Evolutionary conservation across 192 early-diverging fungal species (phyloP).

Genomic region (Rhizoclosmatium globosum): DNA sequence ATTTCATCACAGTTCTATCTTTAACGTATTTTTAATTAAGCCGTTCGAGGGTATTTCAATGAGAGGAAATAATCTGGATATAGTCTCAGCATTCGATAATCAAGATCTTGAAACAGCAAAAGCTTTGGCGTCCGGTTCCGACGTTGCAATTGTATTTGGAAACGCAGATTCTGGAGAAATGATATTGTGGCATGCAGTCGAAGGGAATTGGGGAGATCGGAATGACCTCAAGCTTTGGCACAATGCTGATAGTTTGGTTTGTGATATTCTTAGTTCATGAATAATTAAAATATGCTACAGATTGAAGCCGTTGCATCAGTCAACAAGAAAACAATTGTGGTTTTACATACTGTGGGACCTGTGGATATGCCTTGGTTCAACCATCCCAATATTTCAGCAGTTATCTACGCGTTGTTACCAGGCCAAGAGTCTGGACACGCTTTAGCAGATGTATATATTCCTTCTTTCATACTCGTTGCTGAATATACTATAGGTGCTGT

Average conservation of each 20-base stretch:
- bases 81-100: slow-evolving; percentile 35
- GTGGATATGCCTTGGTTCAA: slow-evolving; percentile 63
- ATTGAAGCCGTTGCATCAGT: slow-evolving; percentile 55
- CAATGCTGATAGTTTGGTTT: slow-evolving; percentile 51
- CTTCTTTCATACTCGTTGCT: slow-evolving; percentile 27
- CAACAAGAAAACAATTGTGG: slow-evolving; percentile 59
- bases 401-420: slow-evolving; percentile 62
- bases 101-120: slow-evolving; percentile 21
- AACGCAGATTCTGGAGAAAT: slow-evolving; percentile 46
- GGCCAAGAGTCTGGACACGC: slow-evolving; percentile 69
- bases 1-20: not conserved
- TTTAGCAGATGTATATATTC: slow-evolving; percentile 58
- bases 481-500: slow-evolving; percentile 49
- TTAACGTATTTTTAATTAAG: not conserved
- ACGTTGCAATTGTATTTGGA: slow-evolving; percentile 53
- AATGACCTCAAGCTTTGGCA: slow-evolving; percentile 59
- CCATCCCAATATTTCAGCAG: slow-evolving; percentile 63
- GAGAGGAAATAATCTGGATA: slow-evolving; percentile 6
- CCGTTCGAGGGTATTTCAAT: slow-evolving; percentile 41
- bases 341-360: slow-evolving; percentile 59
- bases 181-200: slow-evolving; percentile 15
- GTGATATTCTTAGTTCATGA: too few species aligned
- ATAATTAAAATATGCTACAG: slow-evolving; percentile 18
- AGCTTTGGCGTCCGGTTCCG: slow-evolving; percentile 28
- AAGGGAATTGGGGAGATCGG: slow-evolving; percentile 51